Base-by-base conservation (phyloP, 352 stramenopile genomes). In the Phytophthora pini region DNA sequence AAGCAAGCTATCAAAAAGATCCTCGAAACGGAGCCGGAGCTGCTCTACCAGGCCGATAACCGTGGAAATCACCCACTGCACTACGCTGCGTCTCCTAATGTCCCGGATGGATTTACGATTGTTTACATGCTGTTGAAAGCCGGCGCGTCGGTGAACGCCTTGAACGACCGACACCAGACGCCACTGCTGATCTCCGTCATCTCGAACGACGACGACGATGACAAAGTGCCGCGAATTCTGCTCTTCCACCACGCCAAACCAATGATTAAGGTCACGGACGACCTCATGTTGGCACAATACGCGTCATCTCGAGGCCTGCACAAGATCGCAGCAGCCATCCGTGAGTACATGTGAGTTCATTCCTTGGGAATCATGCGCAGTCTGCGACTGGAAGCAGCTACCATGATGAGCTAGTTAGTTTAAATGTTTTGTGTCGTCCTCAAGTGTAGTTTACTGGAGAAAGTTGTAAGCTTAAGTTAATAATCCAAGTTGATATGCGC, bases 181-280 rank as follows among this genome's bases (percentile, higher is more conserved):
- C 50, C 50, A 27, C 15, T 57, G 24, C 24, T 57, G 34, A 57
- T 57, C 26, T 45, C 50, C 24, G 50, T 57, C 38, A 57, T 57
- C 50, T 57, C 50, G 24, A 57, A 57, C 15, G 50, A 57, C 20
- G 36, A 57, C 22, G 50, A 57, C 34, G 50, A 57, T 10, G 50
- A 57, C 27, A 57, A 39, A 41, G 50, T 57, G 10, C 24, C 50
- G 24, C 32, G 50, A n/a, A 57, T 57, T n/a, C 22, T 57, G 22
- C 50, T 57, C 36, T 55, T 55, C 17, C 48, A 55, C 48, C 31
- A 55, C 13, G 48, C 48, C 5, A 55, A 55, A 17, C 48, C 48
- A 4, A 22, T 55, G 48, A 55, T 55, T 8, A 55, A 55, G 29
- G 48, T 55, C 48, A 55, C 48, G 10, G 48, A 55, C 26, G 48